These are phyloP conservation scores for Geotrichum klebahnii DNA, from an alignment of 1,139 yeast species.

Conservation along the genomic window DNA sequence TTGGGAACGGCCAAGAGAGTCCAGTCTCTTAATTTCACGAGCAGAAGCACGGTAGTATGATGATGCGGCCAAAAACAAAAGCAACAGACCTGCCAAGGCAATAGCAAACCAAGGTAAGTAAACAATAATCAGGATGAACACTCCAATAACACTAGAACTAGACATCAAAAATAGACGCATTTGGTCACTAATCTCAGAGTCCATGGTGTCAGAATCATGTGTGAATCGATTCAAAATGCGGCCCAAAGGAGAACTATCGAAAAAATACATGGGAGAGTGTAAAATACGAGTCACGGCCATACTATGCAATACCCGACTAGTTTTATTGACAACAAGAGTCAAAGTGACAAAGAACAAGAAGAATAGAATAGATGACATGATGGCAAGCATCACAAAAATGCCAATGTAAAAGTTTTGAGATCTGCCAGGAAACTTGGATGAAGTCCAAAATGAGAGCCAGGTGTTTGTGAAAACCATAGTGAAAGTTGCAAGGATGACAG, in stretches of 20 bases:
- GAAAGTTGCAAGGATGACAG: conserved; percentile 52
- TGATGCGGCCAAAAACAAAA: conserved; percentile 49
- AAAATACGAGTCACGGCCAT: conserved; percentile 59
- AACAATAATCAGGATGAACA: conserved; percentile 61
- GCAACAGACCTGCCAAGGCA: conserved; percentile 55
- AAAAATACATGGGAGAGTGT: conserved; percentile 67
- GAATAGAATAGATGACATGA: conserved; percentile 41
- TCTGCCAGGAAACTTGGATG: conserved; percentile 48
- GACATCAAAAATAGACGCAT: conserved; percentile 47
- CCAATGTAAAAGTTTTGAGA: conserved; percentile 66
- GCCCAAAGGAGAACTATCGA: conserved; percentile 69
- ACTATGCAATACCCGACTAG: conserved; percentile 37
- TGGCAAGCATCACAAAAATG: conserved; percentile 53
- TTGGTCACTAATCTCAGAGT: conserved; percentile 54
- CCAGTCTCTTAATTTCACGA: conserved; percentile 78
- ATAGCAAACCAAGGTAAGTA: conserved; percentile 76
- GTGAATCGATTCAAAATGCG: conserved; percentile 69
- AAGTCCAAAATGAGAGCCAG: conserved; percentile 86
- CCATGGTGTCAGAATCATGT: conserved; percentile 79
- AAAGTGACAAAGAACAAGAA: conserved; percentile 46
- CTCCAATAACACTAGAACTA: conserved; percentile 55
- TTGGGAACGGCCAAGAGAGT: conserved; percentile 68
- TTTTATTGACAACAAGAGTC: conserved; percentile 50
- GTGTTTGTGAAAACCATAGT: conserved; percentile 62
- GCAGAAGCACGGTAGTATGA: conserved; percentile 72